These are phyloP conservation scores for Aureobasidium uvarum DNA, from an alignment of 2,329 filamentous ascomycete genomes.

Conservation along the genomic window DNA sequence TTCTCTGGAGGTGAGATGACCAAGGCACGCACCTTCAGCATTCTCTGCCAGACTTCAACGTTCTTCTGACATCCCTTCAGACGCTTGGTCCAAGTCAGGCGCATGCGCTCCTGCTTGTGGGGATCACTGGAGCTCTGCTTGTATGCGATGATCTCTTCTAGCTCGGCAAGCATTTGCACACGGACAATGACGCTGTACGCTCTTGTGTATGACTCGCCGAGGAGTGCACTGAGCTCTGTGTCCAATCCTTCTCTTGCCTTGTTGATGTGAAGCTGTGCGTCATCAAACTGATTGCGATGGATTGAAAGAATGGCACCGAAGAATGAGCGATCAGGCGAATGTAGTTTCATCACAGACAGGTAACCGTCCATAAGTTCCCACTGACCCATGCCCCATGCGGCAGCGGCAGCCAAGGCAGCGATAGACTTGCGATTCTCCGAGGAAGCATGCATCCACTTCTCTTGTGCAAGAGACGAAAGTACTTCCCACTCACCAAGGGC, in stretches of 20 bases:
- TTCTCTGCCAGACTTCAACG: conserved; percentile 97
- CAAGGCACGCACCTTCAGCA: conserved; percentile 89
- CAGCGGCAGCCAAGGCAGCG: conserved; percentile 88
- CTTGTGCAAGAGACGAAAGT: conserved; percentile 80
- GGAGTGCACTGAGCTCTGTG: conserved; percentile 88
- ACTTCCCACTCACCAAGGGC: conserved; percentile 97
- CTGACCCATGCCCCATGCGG: conserved; percentile 92
- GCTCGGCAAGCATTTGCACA: conserved; percentile 97
- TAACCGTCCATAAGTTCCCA: conserved; percentile 99
- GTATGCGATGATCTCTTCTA: conserved; percentile 97
- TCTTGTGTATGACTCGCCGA: conserved; percentile 98
- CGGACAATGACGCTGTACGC: conserved; percentile 98
- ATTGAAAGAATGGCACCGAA: conserved; percentile 95
- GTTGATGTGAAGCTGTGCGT: conserved; percentile 84
- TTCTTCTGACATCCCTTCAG: conserved; percentile 94
- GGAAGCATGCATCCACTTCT: conserved; percentile 88
- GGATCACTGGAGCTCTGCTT: conserved; percentile 80
- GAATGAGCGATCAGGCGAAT: conserved; percentile 93
- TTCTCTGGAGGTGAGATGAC: conserved; percentile 92
- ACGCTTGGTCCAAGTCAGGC: conserved; percentile 91
- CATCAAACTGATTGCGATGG: conserved; percentile 92
- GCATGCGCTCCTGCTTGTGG: conserved; percentile 86
- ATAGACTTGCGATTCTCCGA: conserved; percentile 87
- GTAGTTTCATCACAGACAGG: conserved; percentile 87
- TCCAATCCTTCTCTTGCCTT: conserved; percentile 91